A percentile compares a stretch with the other conserved stretches of the same genome.
Conservation (phyloP, 1,139 yeast genomes). For the Saccharomyces hybrid region DNA sequence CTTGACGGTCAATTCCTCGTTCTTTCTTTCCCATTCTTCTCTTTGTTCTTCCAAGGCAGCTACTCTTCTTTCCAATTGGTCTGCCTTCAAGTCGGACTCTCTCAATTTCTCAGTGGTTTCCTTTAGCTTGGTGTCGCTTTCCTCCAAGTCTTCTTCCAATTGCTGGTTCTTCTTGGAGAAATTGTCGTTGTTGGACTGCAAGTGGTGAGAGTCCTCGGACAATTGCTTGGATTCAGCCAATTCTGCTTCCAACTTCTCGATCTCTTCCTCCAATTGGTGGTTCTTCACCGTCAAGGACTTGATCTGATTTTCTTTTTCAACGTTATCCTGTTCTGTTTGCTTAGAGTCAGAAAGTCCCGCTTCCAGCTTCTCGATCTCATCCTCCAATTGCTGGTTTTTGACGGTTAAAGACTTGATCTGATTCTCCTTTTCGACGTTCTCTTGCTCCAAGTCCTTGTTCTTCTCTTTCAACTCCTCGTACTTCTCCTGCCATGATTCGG, state of each 20-base stretch:
- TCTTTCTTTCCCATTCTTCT: constrained; percentile 86
- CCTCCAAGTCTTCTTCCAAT: constrained; percentile 91
- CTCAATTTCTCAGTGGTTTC: constrained; percentile 92
- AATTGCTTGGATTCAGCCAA: constrained; percentile 76
- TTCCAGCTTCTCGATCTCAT: constrained; percentile 85
- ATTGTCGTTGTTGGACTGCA: constrained; percentile 84
- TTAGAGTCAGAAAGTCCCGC: constrained; percentile 60
- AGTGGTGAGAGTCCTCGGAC: constrained; percentile 88
- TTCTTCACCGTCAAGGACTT: constrained; percentile 90
- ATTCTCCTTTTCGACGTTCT: constrained; percentile 84
- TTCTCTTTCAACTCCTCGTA: constrained; percentile 78
- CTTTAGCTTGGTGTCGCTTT: constrained; percentile 83
- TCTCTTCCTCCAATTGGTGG: constrained; percentile 81
- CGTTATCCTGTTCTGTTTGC: constrained; percentile 41
- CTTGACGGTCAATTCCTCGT: constrained; percentile 79
- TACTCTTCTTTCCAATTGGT: constrained; percentile 93
- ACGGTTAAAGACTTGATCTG: constrained; percentile 89
- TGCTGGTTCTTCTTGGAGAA: constrained; percentile 86
- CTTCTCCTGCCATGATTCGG: constrained; percentile 96
- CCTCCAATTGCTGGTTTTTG: constrained; percentile 85
- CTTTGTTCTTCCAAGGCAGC: constrained; percentile 87
- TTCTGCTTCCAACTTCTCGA: constrained; percentile 79
- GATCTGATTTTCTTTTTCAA: constrained; percentile 92
- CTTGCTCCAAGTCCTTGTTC: constrained; percentile 89
- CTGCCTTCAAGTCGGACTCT: constrained; percentile 94